Evolutionary conservation across 2,329 filamentous ascomycete genomes (phyloP), one percentile per base, ranked within the genome.

Genomic region (Stachybotrys chartarum): DNA sequence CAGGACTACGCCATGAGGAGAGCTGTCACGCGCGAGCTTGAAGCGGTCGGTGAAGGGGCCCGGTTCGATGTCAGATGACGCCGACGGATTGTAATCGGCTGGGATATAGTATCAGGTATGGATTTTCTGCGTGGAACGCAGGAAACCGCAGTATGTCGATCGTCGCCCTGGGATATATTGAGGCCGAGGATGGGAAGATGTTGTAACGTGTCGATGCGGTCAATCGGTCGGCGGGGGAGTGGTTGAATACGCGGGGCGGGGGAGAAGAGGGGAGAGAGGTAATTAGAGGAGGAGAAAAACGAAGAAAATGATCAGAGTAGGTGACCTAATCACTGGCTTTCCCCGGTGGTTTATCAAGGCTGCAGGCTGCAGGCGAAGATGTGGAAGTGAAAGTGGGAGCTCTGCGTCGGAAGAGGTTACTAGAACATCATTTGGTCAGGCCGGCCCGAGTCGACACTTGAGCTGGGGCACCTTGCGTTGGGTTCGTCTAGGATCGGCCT

Each of bases 1-100:
- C 71, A 70, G 65, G 78, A 81, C 81, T 83, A 84, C 81, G 81
- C 81, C 81, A 84, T 84, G 72, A 76, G 79, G 75, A 78, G 75
- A 71, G 72, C 67, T 69, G 67, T 68, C 67, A 66, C 64, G 64
- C 65, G 50, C 58, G 54, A 55, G 53, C 58, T 52, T 53, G 58
- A 55, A 54, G 53, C 24, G 50, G 16, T 32, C 16, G 30, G 32
- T 30, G 17, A 11, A 35, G 14, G 8, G 35, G 35, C 3, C 35
- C 35, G 35, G 35, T 42, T 42, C 14, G 35, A 42, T 42, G 5
- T 42, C 35, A 42, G 35, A 10, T 42, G 35, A 10, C 35, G 35
- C 14, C 10, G 35, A 42, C 35, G 35, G 35, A 42, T 42, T 24
- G 24, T 24, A 24, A 24, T 24, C 24, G 24, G 24, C 24, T 24